Percentiles rank a stretch among this genome's conserved stretches.
phyloP scores from a whole-genome alignment of 2,329 filamentous ascomycete species.

The Thielaviopsis euricoi region DNA sequence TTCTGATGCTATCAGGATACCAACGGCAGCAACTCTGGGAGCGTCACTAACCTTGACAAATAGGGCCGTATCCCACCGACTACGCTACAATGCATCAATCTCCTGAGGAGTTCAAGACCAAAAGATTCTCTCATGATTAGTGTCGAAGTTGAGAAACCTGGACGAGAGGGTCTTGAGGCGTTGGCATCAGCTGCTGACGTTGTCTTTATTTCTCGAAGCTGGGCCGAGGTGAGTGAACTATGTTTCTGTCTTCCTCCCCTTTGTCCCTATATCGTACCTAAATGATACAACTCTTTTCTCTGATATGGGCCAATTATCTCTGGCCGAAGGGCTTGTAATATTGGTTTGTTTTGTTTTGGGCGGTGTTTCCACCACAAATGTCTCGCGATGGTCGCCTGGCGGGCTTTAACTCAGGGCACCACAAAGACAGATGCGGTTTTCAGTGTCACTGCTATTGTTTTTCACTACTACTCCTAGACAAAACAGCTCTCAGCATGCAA shows the following conservation, averaged over 20 bases:
- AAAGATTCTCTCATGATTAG: constrained; percentile 33
- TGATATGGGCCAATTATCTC: too few species aligned
- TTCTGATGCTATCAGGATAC: too few species aligned
- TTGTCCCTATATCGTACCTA: constrained; percentile 13
- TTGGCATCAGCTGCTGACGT: constrained; percentile 48
- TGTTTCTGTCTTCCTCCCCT: constrained; percentile 8
- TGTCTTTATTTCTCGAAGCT: constrained; percentile 56
- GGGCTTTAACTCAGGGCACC: neutral
- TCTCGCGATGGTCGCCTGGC: neutral
- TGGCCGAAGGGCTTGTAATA: neutral
- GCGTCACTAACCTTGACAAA: too few species aligned
- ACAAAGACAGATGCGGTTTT: neutral
- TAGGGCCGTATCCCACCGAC: constrained; percentile 49
- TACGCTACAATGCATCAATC: constrained; percentile 38
- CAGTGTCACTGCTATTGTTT: neutral
- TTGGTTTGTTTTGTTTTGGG: neutral
- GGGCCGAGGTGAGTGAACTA: constrained; percentile 43
- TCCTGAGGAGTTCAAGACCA: constrained; percentile 31
- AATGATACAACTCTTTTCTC: too few species aligned
- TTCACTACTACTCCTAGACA: neutral
- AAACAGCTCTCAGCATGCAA: neutral
- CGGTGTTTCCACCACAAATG: neutral
- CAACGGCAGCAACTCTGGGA: neutral
- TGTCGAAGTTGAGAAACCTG: constrained; percentile 58
- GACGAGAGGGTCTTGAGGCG: constrained; percentile 38